Percentiles rank a stretch among this genome's conserved stretches.
Evolutionary conservation across 2,329 filamentous ascomycete genomes (phyloP).

Genomic region (Sporothrix pallida): DNA sequence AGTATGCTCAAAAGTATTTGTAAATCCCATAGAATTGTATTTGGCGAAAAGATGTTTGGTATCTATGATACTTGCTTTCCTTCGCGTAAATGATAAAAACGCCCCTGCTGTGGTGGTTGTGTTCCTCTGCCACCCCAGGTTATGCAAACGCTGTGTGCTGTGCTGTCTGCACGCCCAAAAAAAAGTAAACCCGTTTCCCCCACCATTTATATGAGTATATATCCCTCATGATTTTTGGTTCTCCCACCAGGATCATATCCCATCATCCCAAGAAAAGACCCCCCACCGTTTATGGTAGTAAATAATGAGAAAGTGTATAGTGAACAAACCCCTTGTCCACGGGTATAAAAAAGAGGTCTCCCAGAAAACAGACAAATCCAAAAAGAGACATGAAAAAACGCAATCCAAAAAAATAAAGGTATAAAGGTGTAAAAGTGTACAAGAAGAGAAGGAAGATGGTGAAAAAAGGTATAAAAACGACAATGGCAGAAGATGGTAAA

Average conservation of each 20-base stretch:
- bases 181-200: too few relatives aligned
- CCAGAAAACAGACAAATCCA: not conserved
- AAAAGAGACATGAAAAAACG: not conserved
- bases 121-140: too few relatives aligned
- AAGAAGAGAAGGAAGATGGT: not conserved
- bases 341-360: slow-evolving; percentile 13
- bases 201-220: too few relatives aligned
- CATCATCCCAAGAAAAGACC: not conserved
- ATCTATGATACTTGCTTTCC: too few relatives aligned
- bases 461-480: not conserved
- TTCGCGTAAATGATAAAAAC: too few relatives aligned
- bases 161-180: too few relatives aligned
- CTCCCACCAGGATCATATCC: not conserved
- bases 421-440: slow-evolving; percentile 14
- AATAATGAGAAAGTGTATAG: not conserved
- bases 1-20: too few relatives aligned
- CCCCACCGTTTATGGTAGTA: not conserved
- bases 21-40: too few relatives aligned
- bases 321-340: slow-evolving; percentile 7
- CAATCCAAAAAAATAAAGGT: not conserved
- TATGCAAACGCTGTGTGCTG: too few relatives aligned
- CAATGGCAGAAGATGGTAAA: not conserved
- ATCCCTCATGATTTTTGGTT: not conserved
- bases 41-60: too few relatives aligned
- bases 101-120: too few relatives aligned